A percentile compares a stretch with the other conserved stretches of the same genome.
Evolutionary conservation across 2,329 filamentous ascomycete species (phyloP).

Genomic region (Fusarium camptoceras): DNA sequence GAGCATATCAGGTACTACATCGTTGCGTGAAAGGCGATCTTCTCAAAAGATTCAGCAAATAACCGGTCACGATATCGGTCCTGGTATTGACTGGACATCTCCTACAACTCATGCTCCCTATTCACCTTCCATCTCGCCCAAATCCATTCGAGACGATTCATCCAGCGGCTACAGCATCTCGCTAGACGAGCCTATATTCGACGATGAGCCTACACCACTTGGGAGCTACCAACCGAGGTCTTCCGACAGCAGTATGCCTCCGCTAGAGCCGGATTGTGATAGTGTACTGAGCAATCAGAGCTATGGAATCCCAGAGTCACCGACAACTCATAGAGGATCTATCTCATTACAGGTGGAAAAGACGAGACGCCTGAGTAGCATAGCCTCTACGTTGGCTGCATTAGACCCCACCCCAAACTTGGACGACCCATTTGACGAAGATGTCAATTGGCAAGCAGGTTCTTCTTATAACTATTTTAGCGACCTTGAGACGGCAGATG

Average conservation of each 20-base stretch:
- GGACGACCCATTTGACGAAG: slow-evolving; percentile 29
- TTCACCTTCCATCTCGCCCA: slow-evolving; percentile 37
- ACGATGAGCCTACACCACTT: slow-evolving; percentile 34
- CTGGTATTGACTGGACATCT: slow-evolving; percentile 36
- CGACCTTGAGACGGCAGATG: slow-evolving; percentile 49
- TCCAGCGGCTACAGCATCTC: slow-evolving; percentile 42
- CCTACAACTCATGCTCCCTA: slow-evolving; percentile 14
- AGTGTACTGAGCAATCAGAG: slow-evolving; percentile 42
- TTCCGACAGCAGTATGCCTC: slow-evolving; percentile 39
- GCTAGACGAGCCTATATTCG: slow-evolving; percentile 38
- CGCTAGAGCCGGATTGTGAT: slow-evolving; percentile 44
- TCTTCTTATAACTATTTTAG: slow-evolving; percentile 46
- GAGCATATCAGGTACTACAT: slow-evolving; percentile 32
- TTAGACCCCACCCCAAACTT: slow-evolving; percentile 20
- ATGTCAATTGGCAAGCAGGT: slow-evolving; percentile 28
- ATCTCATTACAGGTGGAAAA: slow-evolving; percentile 31
- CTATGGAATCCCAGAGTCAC: slow-evolving; percentile 36
- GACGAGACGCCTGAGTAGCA: slow-evolving; percentile 29
- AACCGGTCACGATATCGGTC: slow-evolving; percentile 55
- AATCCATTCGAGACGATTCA: slow-evolving; percentile 39
- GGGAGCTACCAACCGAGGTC: slow-evolving; percentile 31
- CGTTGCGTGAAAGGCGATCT: slow-evolving; percentile 45
- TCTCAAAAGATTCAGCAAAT: slow-evolving; percentile 57
- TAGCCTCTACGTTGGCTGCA: slow-evolving; percentile 5
- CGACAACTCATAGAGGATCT: slow-evolving; percentile 22